A percentile compares a stretch with the other conserved stretches of the same genome.
phyloP scores from a whole-genome alignment of 148 eudicot species.

The Mesembryanthemum crystallinum region DNA sequence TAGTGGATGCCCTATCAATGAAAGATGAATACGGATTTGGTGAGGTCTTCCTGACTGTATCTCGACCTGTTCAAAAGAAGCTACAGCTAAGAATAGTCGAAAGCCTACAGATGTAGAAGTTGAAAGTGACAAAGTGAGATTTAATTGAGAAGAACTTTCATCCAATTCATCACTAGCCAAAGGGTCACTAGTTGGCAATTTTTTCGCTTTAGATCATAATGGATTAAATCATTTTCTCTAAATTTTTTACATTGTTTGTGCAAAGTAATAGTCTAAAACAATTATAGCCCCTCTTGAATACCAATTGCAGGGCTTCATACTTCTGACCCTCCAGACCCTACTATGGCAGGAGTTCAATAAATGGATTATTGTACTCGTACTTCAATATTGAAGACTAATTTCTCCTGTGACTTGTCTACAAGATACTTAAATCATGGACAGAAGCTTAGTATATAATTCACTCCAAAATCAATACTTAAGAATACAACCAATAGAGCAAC shows the following conservation, averaged over 20 bases:
- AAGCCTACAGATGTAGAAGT: slow-evolving; percentile 6
- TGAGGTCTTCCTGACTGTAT: slow-evolving; percentile 98
- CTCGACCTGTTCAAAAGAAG: slow-evolving; percentile 60
- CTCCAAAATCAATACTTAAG: no score
- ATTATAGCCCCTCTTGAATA: background rate
- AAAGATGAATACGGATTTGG: slow-evolving; percentile 96
- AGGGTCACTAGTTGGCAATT: background rate
- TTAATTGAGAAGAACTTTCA: background rate
- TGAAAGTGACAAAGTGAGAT: background rate
- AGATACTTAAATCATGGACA: no score
- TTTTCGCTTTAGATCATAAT: background rate
- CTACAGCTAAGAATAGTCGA: slow-evolving; percentile 7
- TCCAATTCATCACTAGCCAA: background rate
- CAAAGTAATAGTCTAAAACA: background rate
- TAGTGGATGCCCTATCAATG: slow-evolving; percentile 84
- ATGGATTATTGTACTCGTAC: no score
- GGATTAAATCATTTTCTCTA: background rate
- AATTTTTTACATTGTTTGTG: no score
- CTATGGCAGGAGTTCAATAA: background rate
- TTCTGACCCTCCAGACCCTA: background rate
- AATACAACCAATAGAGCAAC: no score
- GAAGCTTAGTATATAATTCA: no score
- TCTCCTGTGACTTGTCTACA: no score
- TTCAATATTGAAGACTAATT: no score
- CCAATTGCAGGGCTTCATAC: background rate